A percentile compares a stretch with the other conserved stretches of the same genome.
These are phyloP conservation scores for Trichophaea hybrida DNA, from an alignment of 2,329 filamentous ascomycete species.

Conservation along the genomic window DNA sequence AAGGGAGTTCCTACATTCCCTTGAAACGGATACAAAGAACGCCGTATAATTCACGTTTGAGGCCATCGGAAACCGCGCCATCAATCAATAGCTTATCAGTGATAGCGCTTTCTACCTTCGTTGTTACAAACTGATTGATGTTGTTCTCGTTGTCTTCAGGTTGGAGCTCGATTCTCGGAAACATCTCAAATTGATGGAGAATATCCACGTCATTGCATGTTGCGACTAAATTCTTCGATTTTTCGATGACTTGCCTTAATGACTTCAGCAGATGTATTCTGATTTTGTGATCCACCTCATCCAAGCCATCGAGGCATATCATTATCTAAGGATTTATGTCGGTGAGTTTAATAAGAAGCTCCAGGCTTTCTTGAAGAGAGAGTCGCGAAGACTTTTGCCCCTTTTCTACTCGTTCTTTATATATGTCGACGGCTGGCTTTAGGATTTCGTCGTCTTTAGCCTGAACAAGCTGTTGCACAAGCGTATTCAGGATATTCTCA, in stretches of 20 bases:
- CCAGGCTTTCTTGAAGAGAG: slow-evolving; percentile 4
- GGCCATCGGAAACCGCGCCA: background rate
- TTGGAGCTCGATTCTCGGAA: too few species aligned
- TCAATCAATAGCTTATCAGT: background rate
- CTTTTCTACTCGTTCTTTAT: background rate
- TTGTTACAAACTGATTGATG: slow-evolving; percentile 10
- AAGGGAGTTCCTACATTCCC: background rate
- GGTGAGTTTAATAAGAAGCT: slow-evolving; percentile 8
- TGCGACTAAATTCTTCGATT: slow-evolving; percentile 7
- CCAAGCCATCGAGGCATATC: slow-evolving; percentile 12
- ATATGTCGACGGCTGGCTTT: background rate
- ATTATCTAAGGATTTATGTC: slow-evolving; percentile 11
- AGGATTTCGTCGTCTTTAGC: background rate
- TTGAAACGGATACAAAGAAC: too few species aligned
- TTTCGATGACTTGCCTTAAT: slow-evolving; percentile 1
- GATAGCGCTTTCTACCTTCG: slow-evolving; percentile 6
- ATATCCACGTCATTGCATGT: slow-evolving; percentile 18
- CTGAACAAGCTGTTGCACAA: slow-evolving; percentile 9
- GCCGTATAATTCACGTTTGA: background rate
- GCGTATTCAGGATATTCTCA: slow-evolving; percentile 10
- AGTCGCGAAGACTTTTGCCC: background rate
- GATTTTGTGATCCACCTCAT: slow-evolving; percentile 6
- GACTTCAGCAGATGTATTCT: background rate
- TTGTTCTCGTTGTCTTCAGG: slow-evolving; percentile 4
- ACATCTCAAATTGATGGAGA: slow-evolving; percentile 14